A percentile compares a stretch with the other conserved stretches of the same genome.
phyloP scores from a whole-genome alignment of 495 filamentous ascomycete genomes.

The Aspergillus cristatus region DNA sequence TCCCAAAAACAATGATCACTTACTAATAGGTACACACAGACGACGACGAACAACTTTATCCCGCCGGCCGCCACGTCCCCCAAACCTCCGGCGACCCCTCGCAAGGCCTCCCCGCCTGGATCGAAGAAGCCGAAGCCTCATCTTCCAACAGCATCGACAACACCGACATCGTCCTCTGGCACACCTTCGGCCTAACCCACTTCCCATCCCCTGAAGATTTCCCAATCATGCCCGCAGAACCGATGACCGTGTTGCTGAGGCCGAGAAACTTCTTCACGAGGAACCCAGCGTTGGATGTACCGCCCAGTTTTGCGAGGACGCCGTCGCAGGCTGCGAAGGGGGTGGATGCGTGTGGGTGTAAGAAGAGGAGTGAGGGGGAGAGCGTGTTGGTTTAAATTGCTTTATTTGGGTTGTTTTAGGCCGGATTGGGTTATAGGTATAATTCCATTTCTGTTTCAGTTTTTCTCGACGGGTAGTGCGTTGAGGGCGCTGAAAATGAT shows the following conservation, averaged over 20 bases:
- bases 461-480: too few species aligned
- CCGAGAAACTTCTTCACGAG: conserved; percentile 81
- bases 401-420: too few species aligned
- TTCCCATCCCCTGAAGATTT: conserved; percentile 92
- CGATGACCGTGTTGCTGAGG: conserved; percentile 73
- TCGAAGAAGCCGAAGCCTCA: conserved; percentile 53
- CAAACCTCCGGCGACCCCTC: conserved; percentile 85
- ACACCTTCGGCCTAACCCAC: conserved; percentile 90
- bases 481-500: too few species aligned
- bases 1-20: not conserved
- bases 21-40: conserved; percentile 35
- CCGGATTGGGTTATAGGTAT: too few species aligned
- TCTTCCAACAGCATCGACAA: conserved; percentile 55
- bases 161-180: conserved; percentile 88
- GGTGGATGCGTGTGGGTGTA: conserved; percentile 32
- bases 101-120: conserved; percentile 72
- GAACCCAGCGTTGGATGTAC: conserved; percentile 84
- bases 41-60: conserved; percentile 77
- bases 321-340: conserved; percentile 59
- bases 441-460: too few species aligned
- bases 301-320: conserved; percentile 64
- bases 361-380: conserved; percentile 31
- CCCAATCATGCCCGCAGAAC: conserved; percentile 90
- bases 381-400: conserved; percentile 37
- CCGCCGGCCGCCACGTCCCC: conserved; percentile 87